Conservation (phyloP, 352 stramenopile species). For the Saprolegnia parasitica region DNA sequence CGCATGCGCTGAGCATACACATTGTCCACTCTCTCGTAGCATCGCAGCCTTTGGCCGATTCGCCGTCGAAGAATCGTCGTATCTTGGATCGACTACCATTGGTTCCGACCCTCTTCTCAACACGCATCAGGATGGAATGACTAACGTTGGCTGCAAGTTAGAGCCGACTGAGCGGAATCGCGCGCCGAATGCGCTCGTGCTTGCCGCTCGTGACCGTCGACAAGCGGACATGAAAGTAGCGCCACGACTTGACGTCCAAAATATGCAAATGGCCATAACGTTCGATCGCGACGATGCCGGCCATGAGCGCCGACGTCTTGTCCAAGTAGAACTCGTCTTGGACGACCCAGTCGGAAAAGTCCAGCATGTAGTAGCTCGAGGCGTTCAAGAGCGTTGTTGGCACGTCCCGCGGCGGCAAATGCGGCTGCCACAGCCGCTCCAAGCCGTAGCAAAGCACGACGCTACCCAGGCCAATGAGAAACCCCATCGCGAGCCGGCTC, state of each 20-base stretch:
- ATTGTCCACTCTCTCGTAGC: no score
- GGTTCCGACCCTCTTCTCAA: no score
- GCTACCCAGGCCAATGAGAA: conserved; percentile 3
- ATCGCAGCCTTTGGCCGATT: no score
- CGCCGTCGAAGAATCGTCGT: no score
- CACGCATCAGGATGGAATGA: neutral
- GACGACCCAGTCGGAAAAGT: conserved; percentile 20
- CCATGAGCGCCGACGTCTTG: conserved; percentile 22
- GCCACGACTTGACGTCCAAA: conserved; percentile 28
- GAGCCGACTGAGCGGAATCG: neutral
- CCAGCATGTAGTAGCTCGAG: conserved; percentile 21
- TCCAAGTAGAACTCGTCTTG: conserved; percentile 13
- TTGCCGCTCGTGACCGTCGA: neutral
- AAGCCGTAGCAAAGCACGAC: neutral
- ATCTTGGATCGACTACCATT: no score
- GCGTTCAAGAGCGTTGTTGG: conserved; percentile 8
- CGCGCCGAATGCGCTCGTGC: conserved; percentile 1
- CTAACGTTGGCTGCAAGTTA: neutral
- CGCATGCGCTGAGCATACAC: no score
- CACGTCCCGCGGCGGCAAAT: neutral
- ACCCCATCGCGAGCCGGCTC: neutral
- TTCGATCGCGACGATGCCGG: conserved; percentile 9
- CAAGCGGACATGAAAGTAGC: neutral
- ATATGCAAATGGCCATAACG: neutral
- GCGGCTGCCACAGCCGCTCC: neutral